Conservation (phyloP, 1,284 basidiomycete genomes). For the Tremellales sp. region DNA sequence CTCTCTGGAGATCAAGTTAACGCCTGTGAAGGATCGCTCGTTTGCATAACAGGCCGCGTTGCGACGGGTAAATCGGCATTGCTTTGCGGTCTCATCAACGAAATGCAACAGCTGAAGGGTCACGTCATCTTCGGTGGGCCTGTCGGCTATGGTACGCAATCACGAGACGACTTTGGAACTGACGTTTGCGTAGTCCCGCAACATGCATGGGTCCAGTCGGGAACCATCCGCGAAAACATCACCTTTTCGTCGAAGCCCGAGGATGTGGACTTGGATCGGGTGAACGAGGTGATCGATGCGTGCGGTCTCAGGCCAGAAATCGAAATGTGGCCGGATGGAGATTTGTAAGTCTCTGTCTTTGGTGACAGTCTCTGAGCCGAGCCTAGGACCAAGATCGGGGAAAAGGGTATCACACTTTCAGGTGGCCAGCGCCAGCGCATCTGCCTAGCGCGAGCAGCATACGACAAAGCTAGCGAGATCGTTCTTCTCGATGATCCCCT, state of each 20-base stretch:
- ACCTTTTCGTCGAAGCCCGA: slow-evolving; percentile 26
- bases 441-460: slow-evolving; percentile 69
- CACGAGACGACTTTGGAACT: too few species aligned
- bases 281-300: slow-evolving; percentile 21
- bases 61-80: slow-evolving; percentile 51
- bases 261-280: slow-evolving; percentile 18
- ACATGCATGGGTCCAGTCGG: slow-evolving; percentile 65
- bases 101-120: slow-evolving; percentile 64
- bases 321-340: slow-evolving; percentile 21
- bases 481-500: slow-evolving; percentile 72
- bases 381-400: slow-evolving; percentile 5
- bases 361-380: too few species aligned
- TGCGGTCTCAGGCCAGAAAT: slow-evolving; percentile 33
- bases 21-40: slow-evolving; percentile 4
- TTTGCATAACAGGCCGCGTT: slow-evolving; percentile 18
- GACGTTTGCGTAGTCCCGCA: slow-evolving; percentile 34
- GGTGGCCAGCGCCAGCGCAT: slow-evolving; percentile 60
- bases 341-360: slow-evolving; percentile 46
- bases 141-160: slow-evolving; percentile 68
- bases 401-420: slow-evolving; percentile 11
- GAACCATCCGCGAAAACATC: slow-evolving; percentile 56
- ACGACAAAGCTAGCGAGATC: slow-evolving; percentile 58
- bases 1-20: background rate
- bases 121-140: slow-evolving; percentile 56
- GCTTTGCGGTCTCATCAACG: slow-evolving; percentile 63